Evolutionary conservation across 2,329 filamentous ascomycete genomes (phyloP).

Genomic region (Diplodia intermedia): DNA sequence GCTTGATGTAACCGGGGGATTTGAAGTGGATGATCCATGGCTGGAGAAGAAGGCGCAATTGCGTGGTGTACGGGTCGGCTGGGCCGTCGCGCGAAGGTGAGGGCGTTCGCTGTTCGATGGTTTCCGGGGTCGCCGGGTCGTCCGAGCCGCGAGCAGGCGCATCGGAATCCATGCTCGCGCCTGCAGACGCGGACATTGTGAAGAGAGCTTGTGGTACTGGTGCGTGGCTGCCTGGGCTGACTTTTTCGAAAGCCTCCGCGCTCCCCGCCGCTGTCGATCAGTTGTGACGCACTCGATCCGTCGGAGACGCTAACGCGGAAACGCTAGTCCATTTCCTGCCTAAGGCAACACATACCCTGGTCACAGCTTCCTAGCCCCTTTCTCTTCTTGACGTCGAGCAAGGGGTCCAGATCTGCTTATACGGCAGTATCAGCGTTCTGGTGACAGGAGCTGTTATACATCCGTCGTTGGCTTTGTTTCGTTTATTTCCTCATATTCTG

Average conservation of each 20-base stretch:
- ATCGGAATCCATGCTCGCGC: slow-evolving; percentile 20
- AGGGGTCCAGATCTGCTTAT: background rate
- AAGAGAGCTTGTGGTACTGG: background rate
- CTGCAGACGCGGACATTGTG: slow-evolving; percentile 14
- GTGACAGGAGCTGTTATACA: no score
- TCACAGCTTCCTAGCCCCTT: background rate
- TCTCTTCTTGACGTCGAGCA: background rate
- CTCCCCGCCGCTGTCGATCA: slow-evolving; percentile 4
- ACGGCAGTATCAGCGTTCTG: background rate
- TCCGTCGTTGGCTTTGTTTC: no score
- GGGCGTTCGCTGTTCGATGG: slow-evolving; percentile 7
- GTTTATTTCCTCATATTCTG: no score
- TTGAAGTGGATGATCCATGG: slow-evolving; percentile 66
- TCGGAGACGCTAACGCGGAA: background rate
- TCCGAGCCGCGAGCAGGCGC: background rate
- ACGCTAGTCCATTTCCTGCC: background rate
- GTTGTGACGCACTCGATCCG: slow-evolving; percentile 17
- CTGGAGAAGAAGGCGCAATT: slow-evolving; percentile 54
- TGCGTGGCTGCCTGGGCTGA: slow-evolving; percentile 13
- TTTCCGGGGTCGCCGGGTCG: background rate
- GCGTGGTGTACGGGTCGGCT: slow-evolving; percentile 48
- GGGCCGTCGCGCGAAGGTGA: background rate
- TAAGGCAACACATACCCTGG: background rate
- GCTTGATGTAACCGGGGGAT: slow-evolving; percentile 65
- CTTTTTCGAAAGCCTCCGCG: slow-evolving; percentile 26